A percentile compares a stretch with the other conserved stretches of the same genome.
Conservation (phyloP, 1,139 yeast species). For the Arxiozyma bovina region DNA sequence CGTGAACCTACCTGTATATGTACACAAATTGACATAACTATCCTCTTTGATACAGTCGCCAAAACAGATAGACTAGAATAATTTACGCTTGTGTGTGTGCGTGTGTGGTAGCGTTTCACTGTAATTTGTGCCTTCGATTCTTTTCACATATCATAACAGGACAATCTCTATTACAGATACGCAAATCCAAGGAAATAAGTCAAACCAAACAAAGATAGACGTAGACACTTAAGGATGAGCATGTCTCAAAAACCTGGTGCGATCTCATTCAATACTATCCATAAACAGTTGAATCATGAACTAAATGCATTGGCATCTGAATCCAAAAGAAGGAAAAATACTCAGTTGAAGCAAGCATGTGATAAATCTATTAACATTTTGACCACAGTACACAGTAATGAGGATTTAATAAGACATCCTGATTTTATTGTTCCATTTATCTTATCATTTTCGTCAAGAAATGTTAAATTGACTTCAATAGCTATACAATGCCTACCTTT, state of each 20-base stretch:
- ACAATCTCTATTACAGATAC: neutral
- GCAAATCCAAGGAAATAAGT: too few relatives aligned
- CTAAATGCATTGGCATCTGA: conserved; percentile 54
- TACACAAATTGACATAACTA: too few relatives aligned
- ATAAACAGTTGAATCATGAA: conserved; percentile 47
- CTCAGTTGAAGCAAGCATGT: conserved; percentile 58
- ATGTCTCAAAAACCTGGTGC: conserved; percentile 8
- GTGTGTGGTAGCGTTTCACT: neutral
- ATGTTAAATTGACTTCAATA: conserved; percentile 61
- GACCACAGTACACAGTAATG: conserved; percentile 32
- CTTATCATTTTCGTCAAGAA: conserved; percentile 63
- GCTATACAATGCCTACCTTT: conserved; percentile 64
- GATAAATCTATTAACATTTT: conserved; percentile 50
- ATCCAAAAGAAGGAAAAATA: conserved; percentile 59
- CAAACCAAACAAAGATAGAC: neutral
- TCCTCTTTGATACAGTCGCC: neutral
- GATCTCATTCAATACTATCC: conserved; percentile 17
- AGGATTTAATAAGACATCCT: conserved; percentile 32
- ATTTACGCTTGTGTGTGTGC: neutral
- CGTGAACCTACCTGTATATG: neutral
- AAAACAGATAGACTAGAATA: neutral
- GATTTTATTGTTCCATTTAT: conserved; percentile 63
- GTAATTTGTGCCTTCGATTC: neutral
- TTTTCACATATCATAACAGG: neutral
- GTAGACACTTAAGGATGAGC: conserved; percentile 13